phyloP scores from a whole-genome alignment of 2,329 filamentous ascomycete genomes.

The Fusarium nodosum region DNA sequence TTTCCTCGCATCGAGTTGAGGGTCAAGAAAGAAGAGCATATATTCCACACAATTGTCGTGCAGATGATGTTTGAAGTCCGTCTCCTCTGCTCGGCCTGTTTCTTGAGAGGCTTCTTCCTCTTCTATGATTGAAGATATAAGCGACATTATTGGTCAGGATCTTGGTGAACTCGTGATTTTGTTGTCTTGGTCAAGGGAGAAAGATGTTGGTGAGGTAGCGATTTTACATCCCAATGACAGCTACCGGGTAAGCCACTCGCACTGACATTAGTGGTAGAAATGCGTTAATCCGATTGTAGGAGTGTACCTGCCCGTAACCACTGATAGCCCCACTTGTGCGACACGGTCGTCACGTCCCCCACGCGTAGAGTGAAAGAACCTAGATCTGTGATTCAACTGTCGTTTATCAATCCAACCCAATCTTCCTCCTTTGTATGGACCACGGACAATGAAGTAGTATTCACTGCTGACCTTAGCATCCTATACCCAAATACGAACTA shows the following conservation, averaged over 20 bases:
- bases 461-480: neutral
- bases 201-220: neutral
- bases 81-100: conserved; percentile 7
- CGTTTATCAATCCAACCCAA: neutral
- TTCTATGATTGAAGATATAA: conserved; percentile 17
- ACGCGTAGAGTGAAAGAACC: conserved; percentile 46
- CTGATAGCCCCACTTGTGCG: conserved; percentile 6
- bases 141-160: conserved; percentile 17
- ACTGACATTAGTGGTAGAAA: neutral
- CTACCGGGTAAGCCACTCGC: conserved; percentile 33
- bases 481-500: neutral
- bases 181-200: conserved; percentile 5
- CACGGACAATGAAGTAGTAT: neutral
- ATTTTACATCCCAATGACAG: conserved; percentile 1
- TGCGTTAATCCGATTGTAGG: conserved; percentile 26
- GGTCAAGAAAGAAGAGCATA: conserved; percentile 78
- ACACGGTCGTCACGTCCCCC: conserved; percentile 39
- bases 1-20: conserved; percentile 65
- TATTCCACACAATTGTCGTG: conserved; percentile 92
- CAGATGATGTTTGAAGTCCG: conserved; percentile 56
- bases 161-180: neutral
- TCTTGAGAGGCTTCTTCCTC: neutral
- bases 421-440: conserved; percentile 7
- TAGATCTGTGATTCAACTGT: neutral
- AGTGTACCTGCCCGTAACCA: too few species aligned